Evolutionary conservation across 75 land plant species (phyloP).

Genomic region (Cryptomeria japonica): DNA sequence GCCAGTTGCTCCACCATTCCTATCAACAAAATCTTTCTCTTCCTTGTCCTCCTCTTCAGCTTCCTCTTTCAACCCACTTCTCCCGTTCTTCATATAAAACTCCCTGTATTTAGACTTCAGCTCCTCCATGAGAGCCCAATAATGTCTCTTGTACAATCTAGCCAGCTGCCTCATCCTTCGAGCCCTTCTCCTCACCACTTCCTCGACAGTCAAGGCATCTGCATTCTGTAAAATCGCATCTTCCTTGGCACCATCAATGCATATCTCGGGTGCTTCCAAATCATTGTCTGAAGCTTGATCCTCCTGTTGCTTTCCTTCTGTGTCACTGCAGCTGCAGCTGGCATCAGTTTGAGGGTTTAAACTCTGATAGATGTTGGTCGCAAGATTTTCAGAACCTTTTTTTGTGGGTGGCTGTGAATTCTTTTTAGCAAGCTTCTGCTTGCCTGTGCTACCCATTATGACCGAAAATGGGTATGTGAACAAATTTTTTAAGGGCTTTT

Average conservation of each 20-base stretch:
- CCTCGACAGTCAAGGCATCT: slow-evolving; percentile 31
- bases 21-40: slow-evolving; percentile 5
- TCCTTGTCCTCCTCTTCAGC: slow-evolving; percentile 17
- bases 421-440: slow-evolving; percentile 3
- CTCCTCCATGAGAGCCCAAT: slow-evolving; percentile 80
- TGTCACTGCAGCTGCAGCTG: slow-evolving; percentile 16
- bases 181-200: slow-evolving; percentile 50
- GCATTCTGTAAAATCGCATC: slow-evolving; percentile 25
- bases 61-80: slow-evolving; percentile 61
- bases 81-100: slow-evolving; percentile 70
- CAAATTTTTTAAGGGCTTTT: background rate
- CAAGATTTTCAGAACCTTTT: background rate
- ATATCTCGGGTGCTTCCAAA: slow-evolving; percentile 14
- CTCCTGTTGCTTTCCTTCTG: slow-evolving; percentile 12
- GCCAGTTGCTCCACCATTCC: slow-evolving; percentile 28
- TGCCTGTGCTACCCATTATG: slow-evolving; percentile 1
- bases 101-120: slow-evolving; percentile 53
- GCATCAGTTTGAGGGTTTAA: background rate
- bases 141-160: slow-evolving; percentile 49
- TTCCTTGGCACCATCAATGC: slow-evolving; percentile 23
- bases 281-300: slow-evolving; percentile 18
- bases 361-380: background rate
- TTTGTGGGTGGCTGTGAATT: background rate
- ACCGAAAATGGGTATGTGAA: background rate
- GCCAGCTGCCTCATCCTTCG: slow-evolving; percentile 49